Base-by-base conservation (phyloP, 2,329 filamentous ascomycete species). In the Colletotrichum paranaense region DNA sequence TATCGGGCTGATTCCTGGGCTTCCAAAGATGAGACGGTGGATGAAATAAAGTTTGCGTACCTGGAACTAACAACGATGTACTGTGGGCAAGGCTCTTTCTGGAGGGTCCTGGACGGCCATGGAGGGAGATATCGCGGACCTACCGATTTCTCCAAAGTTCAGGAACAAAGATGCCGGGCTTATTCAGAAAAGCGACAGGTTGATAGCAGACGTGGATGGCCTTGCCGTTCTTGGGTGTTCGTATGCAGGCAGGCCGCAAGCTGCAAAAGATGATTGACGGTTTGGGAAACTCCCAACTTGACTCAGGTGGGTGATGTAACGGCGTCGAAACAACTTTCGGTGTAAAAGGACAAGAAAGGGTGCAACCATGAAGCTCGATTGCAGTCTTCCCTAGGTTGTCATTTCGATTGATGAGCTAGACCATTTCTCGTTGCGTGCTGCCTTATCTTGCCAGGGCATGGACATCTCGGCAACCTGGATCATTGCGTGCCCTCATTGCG, bases 11-110 rank as follows among this genome's bases (percentile, higher is more conserved):
- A n/a, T n/a, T 49, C 19, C 16, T n/a, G 6, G 14, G 16, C 3
- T 2, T 11, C 9, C 26, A 52, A 56, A 69, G 30, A 64, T 65
- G 66, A 69, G 70, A 73, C 66, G 70, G 70, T 60, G 30, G 66
- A 63, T 53, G 53, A 46, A 64, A 60, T 69, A 65, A 19, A 69
- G 66, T 73, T 64, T 26, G 26, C 42, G 59, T 60, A n/a, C 55
- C 59, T 64, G 46, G 16, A 30, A 63, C 30, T 53, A 35, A 9
- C 11, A 12, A 35, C 32, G 28, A 30, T 30, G 7, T 35, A 30
- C 42, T 24, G 46, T 59, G 59, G 63, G 63, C 69, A 73, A 69
- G 55, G 32, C 24, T 32, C 46, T 16, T 35, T 8, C 7, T n/a
- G 19, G 42, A n/a, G 38, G 38, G 38, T 42, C 38, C 38, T 19